Evolutionary conservation across 805 yeast species (phyloP), one percentile per base, ranked within the genome.

Genomic region (Saturnispora hagleri): DNA sequence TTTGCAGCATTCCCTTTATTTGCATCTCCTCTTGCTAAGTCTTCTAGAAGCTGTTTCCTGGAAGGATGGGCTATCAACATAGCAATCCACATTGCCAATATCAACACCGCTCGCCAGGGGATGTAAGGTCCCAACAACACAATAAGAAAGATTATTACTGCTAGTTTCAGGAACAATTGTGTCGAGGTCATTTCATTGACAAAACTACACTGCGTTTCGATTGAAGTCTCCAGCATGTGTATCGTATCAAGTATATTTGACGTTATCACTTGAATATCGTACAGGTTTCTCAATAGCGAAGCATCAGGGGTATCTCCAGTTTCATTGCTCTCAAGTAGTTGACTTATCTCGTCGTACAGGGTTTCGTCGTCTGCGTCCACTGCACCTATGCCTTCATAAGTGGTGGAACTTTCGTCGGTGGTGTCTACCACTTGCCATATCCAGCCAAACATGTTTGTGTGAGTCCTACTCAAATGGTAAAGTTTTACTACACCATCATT

Each of bases 251-350:
- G 71, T 7, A 83, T 53, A 50, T 76, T 77, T 0, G 83, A 70
- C 17, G 87, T 77, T 35, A 80, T 65, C 55, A 80, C 79, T 63
- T 88, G 95, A 27, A 86, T 69, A 60, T 86, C 91, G 52, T 86
- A 73, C 81, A 87, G 73, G 58, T 84, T 86, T 53, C 81, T 73
- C 54, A 78, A 57, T 33, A 78, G 42, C 9, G 51, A 49, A 18
- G 50, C 51, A 13, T 47, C 40, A 34, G 47, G 34, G 35, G 10
- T 72, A 68, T 56, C 74, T 63, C 55, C 75, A 58, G 24, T 52
- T 44, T n/a, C 60, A 57, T 2, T 56, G 43, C 26, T 54, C 42
- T 40, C 58, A 44, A 26, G 45, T 44, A 40, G 43, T 8, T 51
- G 48, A 1, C 35, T 46, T 3, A 51, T 56, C 5, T 53, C 52